Evolutionary conservation across 2,329 filamentous ascomycete genomes (phyloP).

Genomic region (Aspergillus intermedius): DNA sequence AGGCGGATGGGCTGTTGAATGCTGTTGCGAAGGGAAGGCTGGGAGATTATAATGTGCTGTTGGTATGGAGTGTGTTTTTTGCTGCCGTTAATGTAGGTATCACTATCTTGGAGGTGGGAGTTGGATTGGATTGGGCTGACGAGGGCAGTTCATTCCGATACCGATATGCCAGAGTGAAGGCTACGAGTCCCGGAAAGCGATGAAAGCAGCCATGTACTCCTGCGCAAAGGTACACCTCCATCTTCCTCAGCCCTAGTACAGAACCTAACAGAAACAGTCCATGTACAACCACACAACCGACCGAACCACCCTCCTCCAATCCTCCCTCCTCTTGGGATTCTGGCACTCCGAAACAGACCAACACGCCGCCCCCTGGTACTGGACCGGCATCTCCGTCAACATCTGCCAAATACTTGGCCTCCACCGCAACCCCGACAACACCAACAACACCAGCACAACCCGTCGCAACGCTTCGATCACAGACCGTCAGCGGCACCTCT

Average conservation of each 20-base stretch:
- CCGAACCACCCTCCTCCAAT: slow-evolving; percentile 39
- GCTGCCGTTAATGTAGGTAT: slow-evolving; percentile 27
- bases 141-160: no score
- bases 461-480: slow-evolving; percentile 14
- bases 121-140: no score
- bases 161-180: slow-evolving; percentile 14
- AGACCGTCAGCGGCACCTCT: slow-evolving; percentile 20
- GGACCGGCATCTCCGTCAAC: slow-evolving; percentile 41
- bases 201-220: slow-evolving; percentile 34
- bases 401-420: slow-evolving; percentile 41
- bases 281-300: slow-evolving; percentile 30
- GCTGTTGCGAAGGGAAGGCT: slow-evolving; percentile 21
- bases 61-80: slow-evolving; percentile 38
- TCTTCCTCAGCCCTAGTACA: slow-evolving; percentile 8
- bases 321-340: slow-evolving; percentile 38
- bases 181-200: slow-evolving; percentile 25
- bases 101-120: background rate
- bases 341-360: slow-evolving; percentile 40
- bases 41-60: slow-evolving; percentile 27
- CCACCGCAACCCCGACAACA: slow-evolving; percentile 25
- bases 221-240: slow-evolving; percentile 28
- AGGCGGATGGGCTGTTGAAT: slow-evolving; percentile 23
- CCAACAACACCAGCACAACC: slow-evolving; percentile 10
- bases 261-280: slow-evolving; percentile 5
- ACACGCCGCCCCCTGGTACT: slow-evolving; percentile 40